These are phyloP conservation scores for Sporisorium sorghi DNA, from an alignment of 1,284 basidiomycete genomes.

Conservation along the genomic window DNA sequence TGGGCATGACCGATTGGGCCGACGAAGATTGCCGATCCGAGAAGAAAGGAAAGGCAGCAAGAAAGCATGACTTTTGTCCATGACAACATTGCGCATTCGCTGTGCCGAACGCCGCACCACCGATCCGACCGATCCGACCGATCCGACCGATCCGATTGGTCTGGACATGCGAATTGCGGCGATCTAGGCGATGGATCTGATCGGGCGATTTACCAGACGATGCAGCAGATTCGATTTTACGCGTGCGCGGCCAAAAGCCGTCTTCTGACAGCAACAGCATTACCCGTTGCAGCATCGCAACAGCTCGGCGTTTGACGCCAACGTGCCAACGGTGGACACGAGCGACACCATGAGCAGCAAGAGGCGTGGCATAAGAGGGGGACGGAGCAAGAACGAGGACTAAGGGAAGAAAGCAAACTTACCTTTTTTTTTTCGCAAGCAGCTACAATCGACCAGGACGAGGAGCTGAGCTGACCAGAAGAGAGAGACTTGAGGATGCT, in stretches of 20 bases:
- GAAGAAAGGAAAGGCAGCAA: neutral
- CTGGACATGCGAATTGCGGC: slow-evolving; percentile 9
- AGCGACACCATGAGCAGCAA: no score
- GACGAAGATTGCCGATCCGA: slow-evolving; percentile 4
- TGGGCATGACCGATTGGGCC: no score
- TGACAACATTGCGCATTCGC: slow-evolving; percentile 30
- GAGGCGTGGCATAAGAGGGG: no score
- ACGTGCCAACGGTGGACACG: neutral
- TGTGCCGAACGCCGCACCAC: neutral
- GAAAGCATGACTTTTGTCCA: slow-evolving; percentile 3
- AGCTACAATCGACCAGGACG: neutral
- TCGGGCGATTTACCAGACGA: neutral
- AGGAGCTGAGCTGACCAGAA: neutral
- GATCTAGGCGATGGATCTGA: neutral
- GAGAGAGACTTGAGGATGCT: neutral
- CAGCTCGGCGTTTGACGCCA: neutral
- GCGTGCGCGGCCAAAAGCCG: neutral
- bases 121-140: slow-evolving; percentile 1
- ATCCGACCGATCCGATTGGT: neutral
- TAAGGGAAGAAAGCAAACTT: neutral
- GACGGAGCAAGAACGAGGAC: neutral
- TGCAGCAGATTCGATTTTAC: slow-evolving; percentile 1
- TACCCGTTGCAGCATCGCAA: neutral
- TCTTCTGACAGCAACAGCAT: neutral
- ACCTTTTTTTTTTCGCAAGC: neutral